These are phyloP conservation scores for Alternaria solani DNA, from an alignment of 2,329 filamentous ascomycete species.

Conservation along the genomic window DNA sequence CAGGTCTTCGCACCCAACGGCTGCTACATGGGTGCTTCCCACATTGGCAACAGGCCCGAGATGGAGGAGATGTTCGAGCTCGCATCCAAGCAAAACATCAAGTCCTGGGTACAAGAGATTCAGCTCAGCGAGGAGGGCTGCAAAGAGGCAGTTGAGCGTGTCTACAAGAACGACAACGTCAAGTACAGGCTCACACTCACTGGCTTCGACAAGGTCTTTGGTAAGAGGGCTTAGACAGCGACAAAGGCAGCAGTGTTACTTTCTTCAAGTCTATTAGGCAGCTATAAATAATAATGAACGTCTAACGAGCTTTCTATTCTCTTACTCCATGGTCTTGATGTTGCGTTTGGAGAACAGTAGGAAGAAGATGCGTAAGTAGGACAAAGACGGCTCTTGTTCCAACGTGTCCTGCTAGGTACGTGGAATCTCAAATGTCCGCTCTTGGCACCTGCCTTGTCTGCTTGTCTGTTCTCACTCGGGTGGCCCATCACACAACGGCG, in stretches of 20 bases:
- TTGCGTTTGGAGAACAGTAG: not conserved
- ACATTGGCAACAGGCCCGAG: constrained; percentile 60
- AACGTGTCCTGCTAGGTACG: not conserved
- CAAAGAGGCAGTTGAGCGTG: constrained; percentile 72
- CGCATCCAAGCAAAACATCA: constrained; percentile 60
- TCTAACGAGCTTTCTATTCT: not conserved
- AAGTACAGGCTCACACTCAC: constrained; percentile 76
- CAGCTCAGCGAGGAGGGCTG: constrained; percentile 75
- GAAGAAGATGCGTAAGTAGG: not conserved
- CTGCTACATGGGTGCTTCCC: constrained; percentile 60
- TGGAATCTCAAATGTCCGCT: not conserved
- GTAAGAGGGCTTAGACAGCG: constrained; percentile 51
- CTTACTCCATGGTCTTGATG: not conserved
- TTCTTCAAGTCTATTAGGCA: constrained; percentile 1
- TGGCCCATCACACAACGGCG: constrained; percentile 38
- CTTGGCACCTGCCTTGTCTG: not conserved
- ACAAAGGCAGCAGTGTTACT: not conserved
- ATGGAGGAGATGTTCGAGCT: constrained; percentile 62
- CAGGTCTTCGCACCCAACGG: constrained; percentile 80
- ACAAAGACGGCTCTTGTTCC: not conserved
- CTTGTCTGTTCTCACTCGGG: constrained; percentile 8
- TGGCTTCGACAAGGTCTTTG: constrained; percentile 73
- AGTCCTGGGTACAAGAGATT: constrained; percentile 69
- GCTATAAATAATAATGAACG: not conserved
- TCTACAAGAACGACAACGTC: constrained; percentile 73